These are phyloP conservation scores for Colletotrichum tabaci DNA, from an alignment of 2,329 filamentous ascomycete genomes.

Conservation along the genomic window DNA sequence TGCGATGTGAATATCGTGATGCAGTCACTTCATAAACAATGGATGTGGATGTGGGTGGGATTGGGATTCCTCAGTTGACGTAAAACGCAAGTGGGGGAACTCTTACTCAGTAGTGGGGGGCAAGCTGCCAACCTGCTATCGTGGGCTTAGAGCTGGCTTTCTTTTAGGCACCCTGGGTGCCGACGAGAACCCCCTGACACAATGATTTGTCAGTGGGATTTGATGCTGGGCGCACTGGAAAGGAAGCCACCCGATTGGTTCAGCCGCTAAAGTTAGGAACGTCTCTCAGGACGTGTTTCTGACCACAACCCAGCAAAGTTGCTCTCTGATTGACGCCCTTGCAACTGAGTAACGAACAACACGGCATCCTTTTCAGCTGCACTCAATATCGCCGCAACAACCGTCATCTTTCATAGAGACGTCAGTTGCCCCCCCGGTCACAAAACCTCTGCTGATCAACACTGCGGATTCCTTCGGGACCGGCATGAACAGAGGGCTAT, in stretches of 20 bases:
- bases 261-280: neutral
- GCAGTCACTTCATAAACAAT: neutral
- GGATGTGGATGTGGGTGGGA: neutral
- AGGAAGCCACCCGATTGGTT: slow-evolving; percentile 25
- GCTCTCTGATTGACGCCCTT: neutral
- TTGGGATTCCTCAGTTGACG: slow-evolving; percentile 8
- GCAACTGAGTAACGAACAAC: neutral
- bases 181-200: neutral
- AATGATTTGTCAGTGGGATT: neutral
- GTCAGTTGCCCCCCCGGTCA: too few species aligned
- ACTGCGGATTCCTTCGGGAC: neutral
- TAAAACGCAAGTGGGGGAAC: slow-evolving; percentile 8
- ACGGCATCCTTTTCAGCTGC: neutral
- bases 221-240: neutral
- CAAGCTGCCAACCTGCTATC: slow-evolving; percentile 1
- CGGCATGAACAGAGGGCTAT: neutral
- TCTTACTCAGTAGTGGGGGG: neutral
- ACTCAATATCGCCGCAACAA: neutral
- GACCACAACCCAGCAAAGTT: neutral
- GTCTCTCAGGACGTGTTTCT: slow-evolving; percentile 5
- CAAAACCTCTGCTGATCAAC: neutral
- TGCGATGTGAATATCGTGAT: neutral
- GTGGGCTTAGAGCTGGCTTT: neutral
- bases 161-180: neutral
- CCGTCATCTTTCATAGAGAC: neutral